phyloP scores from a whole-genome alignment of 768 basidiomycete genomes.

The Lactarius sanguifluus region DNA sequence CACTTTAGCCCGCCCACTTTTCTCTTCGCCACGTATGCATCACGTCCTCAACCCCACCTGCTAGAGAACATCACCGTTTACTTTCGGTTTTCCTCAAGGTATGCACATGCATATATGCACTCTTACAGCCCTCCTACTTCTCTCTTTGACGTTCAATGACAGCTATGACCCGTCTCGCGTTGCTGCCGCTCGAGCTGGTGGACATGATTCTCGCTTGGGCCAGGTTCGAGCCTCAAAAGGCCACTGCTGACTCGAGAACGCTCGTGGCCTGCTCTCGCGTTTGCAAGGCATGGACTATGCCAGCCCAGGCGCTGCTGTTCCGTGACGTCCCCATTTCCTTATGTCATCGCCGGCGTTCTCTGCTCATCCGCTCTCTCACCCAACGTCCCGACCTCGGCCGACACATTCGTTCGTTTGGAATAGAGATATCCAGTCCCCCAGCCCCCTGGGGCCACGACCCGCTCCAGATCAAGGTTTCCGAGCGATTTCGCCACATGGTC shows the following conservation, averaged over 20 bases:
- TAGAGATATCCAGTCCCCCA: conserved; percentile 19
- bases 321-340: conserved; percentile 23
- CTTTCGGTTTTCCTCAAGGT: neutral
- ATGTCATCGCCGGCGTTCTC: conserved; percentile 13
- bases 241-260: conserved; percentile 13
- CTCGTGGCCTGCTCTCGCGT: conserved; percentile 20
- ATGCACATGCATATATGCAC: conserved; percentile 9
- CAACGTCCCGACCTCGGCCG: conserved; percentile 17
- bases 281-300: conserved; percentile 22
- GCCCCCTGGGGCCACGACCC: conserved; percentile 15
- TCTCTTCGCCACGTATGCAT: neutral
- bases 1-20: neutral
- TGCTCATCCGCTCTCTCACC: conserved; percentile 12
- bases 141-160: neutral
- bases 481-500: conserved; percentile 13
- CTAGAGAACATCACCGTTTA: neutral
- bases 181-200: conserved; percentile 20
- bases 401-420: conserved; percentile 24
- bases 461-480: neutral
- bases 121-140: neutral
- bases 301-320: conserved; percentile 19
- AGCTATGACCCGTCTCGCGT: conserved; percentile 10
- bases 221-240: conserved; percentile 12
- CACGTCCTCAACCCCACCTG: neutral
- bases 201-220: conserved; percentile 25